Base-by-base conservation (phyloP, 768 basidiomycete genomes). In the Lyophyllum semitale region DNA sequence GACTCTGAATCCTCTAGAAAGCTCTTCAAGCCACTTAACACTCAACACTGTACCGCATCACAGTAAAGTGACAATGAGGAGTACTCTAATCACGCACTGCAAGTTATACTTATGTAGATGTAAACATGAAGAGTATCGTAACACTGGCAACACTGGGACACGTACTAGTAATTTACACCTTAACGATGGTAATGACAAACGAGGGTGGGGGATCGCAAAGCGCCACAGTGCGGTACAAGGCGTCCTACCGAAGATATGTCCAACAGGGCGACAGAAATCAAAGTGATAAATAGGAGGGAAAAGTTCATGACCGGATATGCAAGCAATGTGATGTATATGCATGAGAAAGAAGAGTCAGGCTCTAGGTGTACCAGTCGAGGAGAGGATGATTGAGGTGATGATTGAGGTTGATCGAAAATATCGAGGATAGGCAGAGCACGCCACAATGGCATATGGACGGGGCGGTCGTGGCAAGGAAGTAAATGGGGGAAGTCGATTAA, bases 271-370 rank as follows among this genome's bases (percentile, higher is more conserved):
- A 32, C n/a, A 42, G 52, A 51, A 51, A 47, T 47, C 59, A 51
- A 43, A 26, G 41, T n/a, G 38, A 61, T 59, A 59, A 55, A 59
- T 63, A 63, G 20, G 25, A 38, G 50, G 48, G 45, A 53, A 51
- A 46, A 45, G 56, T 58, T 57, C 52, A 38, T 53, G 35, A 53
- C 15, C 25, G 18, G 38, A 52, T 51, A 58, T 60, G 59, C 57
- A 59, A 61, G 63, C 60, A 61, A 45, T 23, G 49, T 48, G 55
- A 51, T 53, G 58, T 60, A 55, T 44, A 56, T 56, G 48, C 25
- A n/a, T 22, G n/a, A 47, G 18, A 32, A 22, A 27, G 35, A 42
- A 25, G n/a, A 27, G 35, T 30, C 29, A 48, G 54, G 53, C 53
- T 58, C 50, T 54, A 53, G 27, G 32, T 13, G 30, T 18, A 13